These are phyloP conservation scores for Lepidium africanum DNA, from an alignment of 345 rosid genomes.

Conservation along the genomic window DNA sequence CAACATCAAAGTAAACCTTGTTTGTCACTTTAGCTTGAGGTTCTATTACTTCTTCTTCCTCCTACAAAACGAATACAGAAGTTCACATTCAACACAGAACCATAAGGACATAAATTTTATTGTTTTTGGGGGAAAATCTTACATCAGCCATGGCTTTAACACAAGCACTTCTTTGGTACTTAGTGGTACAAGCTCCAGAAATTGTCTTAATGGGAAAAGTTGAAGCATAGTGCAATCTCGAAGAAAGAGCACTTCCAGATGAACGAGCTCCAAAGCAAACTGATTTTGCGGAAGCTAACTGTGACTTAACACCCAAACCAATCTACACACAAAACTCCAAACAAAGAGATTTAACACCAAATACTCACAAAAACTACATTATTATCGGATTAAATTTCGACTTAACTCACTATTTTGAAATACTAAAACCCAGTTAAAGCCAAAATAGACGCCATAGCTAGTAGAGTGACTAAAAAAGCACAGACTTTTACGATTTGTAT, in stretches of 20 bases:
- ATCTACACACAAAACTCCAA: conserved; percentile 25
- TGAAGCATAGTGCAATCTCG: conserved; percentile 41
- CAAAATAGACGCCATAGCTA: neutral
- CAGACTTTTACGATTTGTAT: neutral
- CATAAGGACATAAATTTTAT: neutral
- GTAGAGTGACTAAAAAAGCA: neutral
- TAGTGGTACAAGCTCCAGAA: conserved; percentile 30
- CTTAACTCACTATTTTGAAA: neutral
- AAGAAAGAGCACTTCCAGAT: conserved; percentile 34
- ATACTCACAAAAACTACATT: neutral
- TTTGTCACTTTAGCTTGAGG: conserved; percentile 73
- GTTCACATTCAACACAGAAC: neutral
- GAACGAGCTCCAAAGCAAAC: conserved; percentile 24
- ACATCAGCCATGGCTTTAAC: conserved; percentile 53
- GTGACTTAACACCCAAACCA: conserved; percentile 27
- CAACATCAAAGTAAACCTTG: conserved; percentile 83
- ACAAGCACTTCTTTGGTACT: conserved; percentile 34
- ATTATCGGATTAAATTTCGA: neutral
- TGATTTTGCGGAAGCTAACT: conserved; percentile 12
- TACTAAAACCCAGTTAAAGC: neutral
- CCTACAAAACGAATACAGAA: conserved; percentile 30
- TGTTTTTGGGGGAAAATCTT: neutral
- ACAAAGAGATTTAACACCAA: neutral
- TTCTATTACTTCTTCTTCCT: conserved; percentile 32
- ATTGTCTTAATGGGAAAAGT: conserved; percentile 31